Evolutionary conservation across 148 eudicot genomes (phyloP), one percentile per base, ranked within the genome.

Genomic region (Selenicereus undatus): DNA sequence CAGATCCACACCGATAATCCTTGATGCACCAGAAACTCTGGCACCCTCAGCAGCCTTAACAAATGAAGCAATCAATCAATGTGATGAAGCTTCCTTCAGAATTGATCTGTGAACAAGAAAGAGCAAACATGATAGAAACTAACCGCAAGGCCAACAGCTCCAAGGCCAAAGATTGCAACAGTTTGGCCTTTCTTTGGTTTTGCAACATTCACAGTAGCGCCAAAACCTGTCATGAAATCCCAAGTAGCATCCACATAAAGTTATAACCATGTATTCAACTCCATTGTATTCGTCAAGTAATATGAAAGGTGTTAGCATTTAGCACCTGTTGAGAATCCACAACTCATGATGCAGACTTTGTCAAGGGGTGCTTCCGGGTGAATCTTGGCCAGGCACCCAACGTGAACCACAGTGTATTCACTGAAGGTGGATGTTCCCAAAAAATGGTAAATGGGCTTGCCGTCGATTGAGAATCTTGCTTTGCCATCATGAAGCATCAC

Each of bases 81-180:
- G 6, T 32, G 12, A 29, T 1, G 30, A 10, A 18, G 22, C 9
- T 20, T 21, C 60, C 30, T n/a, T 65, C 30, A n/a, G 8, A 66
- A 4, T 5, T 9, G 26, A 10, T 27, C 14, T 10, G 43, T 2
- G 11, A n/a, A 62, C 21, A 62, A 62, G 27, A 62, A 62, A 10
- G 22, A 5, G n/a, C 10, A 22, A 66, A 27, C 3, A 7, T 13
- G 45, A 14, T n/a, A 24, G 39, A 16, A 29, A 86, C 97, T 82
- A 74, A 93, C 97, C 51, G 92, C 94, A 51, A 93, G 92, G 36
- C 97, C 97, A 24, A 93, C 97, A 65, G 97, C 97, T 79, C 97
- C 97, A 65, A 92, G 80, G 56, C 97, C 97, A 26, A 93, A 93
- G 52, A 93, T 54, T 74, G 93, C 94, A 39, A 93, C 94, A 1